These are phyloP conservation scores for Circinella minor DNA, from an alignment of 371 early-diverging fungal genomes.

Conservation along the genomic window DNA sequence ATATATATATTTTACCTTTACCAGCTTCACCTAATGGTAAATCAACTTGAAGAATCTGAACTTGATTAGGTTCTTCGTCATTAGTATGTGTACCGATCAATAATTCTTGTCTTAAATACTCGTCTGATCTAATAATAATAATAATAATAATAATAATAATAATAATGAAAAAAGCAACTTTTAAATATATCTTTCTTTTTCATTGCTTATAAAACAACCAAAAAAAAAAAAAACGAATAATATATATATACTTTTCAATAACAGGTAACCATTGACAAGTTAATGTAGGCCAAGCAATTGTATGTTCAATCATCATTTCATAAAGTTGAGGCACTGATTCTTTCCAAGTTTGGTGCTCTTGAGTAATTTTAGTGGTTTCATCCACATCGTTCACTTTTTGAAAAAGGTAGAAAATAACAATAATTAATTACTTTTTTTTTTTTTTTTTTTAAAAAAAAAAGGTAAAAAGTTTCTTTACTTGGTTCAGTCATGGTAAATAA, in stretches of 20 bases:
- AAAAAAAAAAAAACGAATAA: too few species aligned
- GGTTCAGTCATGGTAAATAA: too few species aligned
- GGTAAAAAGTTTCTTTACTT: too few species aligned
- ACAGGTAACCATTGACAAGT: constrained; percentile 99
- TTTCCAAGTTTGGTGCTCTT: constrained; percentile 99
- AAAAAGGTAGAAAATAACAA: not conserved
- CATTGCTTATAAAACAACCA: too few species aligned
- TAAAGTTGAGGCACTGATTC: constrained; percentile 99
- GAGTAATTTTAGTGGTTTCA: constrained; percentile 64
- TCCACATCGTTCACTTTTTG: not conserved
- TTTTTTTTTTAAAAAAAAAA: too few species aligned
- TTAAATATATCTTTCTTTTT: too few species aligned
- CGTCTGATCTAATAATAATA: constrained; percentile 64
- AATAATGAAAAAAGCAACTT: too few species aligned
- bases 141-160: too few species aligned
- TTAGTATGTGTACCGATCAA: constrained; percentile 97
- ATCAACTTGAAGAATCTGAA: constrained; percentile 92
- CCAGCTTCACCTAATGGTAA: constrained; percentile 80
- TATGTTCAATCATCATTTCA: constrained; percentile 97
- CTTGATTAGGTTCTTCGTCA: constrained; percentile 94
- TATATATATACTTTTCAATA: constrained; percentile 71
- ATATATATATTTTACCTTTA: constrained; percentile 67
- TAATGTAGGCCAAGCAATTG: constrained; percentile 98
- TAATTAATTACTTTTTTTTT: not conserved
- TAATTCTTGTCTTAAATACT: constrained; percentile 89